Evolutionary conservation across 805 yeast genomes (phyloP).

Genomic region (Teunomyces funiuensis): DNA sequence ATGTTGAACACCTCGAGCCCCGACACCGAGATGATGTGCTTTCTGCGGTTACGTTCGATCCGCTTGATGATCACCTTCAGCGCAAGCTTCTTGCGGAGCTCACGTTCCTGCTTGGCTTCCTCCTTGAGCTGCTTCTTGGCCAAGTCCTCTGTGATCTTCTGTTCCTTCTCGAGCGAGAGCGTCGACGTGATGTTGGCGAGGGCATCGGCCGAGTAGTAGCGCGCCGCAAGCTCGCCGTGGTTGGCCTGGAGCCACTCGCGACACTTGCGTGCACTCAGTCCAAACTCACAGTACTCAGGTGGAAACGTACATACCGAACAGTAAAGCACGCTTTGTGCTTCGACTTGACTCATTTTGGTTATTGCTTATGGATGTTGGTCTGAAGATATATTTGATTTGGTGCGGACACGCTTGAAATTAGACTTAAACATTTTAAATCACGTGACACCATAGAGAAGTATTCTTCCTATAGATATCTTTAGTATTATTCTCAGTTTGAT

Average conservation of each 20-base stretch:
- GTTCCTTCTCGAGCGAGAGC: slow-evolving; percentile 74
- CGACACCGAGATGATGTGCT: slow-evolving; percentile 79
- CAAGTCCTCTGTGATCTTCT: slow-evolving; percentile 75
- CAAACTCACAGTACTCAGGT: slow-evolving; percentile 92
- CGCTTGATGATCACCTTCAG: slow-evolving; percentile 81
- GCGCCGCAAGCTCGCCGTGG: slow-evolving; percentile 54
- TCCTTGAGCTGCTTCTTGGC: slow-evolving; percentile 84
- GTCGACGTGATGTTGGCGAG: slow-evolving; percentile 58
- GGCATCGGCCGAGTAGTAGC: slow-evolving; percentile 62
- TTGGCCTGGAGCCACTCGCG: slow-evolving; percentile 73
- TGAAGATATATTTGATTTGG: too few relatives aligned
- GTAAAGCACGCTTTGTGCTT: slow-evolving; percentile 49
- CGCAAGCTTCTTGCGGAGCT: slow-evolving; percentile 71
- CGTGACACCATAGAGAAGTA: too few relatives aligned
- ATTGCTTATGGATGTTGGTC: too few relatives aligned
- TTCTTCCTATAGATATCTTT: too few relatives aligned
- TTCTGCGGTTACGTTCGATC: slow-evolving; percentile 86
- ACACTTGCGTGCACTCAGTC: slow-evolving; percentile 77
- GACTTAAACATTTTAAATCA: too few relatives aligned
- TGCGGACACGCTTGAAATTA: too few relatives aligned
- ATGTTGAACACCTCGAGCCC: slow-evolving; percentile 88
- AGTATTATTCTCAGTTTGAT: too few relatives aligned
- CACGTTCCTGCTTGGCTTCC: slow-evolving; percentile 82
- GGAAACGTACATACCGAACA: slow-evolving; percentile 83
- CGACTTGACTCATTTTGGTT: slow-evolving; percentile 28